Conservation (phyloP, 164 flowering plant species). For the Kalanchoe fedtschenkoi region DNA sequence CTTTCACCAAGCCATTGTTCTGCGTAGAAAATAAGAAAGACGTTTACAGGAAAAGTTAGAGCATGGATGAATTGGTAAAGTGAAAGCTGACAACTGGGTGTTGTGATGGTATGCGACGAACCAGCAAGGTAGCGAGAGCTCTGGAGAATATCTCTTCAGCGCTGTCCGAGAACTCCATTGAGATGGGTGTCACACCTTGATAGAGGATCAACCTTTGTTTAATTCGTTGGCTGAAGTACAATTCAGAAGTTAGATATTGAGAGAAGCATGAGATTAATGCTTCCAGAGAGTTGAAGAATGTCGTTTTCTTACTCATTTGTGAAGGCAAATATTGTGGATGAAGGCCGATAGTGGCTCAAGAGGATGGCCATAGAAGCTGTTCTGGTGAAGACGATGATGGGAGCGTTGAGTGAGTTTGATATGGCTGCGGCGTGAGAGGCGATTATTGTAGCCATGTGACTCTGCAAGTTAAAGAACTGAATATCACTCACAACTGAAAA, state of each 20-base stretch:
- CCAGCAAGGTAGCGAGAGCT: conserved; percentile 63
- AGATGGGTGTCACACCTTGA: conserved; percentile 81
- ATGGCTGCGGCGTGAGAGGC: conserved; percentile 86
- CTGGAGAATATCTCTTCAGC: conserved; percentile 87
- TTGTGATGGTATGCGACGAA: conserved; percentile 10
- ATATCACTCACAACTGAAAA: too few species aligned
- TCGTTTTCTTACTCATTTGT: conserved; percentile 66
- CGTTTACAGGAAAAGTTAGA: not conserved
- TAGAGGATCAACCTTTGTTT: conserved; percentile 77
- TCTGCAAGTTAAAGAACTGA: conserved; percentile 24
- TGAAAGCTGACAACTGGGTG: not conserved
- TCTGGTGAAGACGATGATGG: conserved; percentile 89
- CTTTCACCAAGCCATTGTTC: conserved; percentile 48
- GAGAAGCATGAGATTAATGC: not conserved
- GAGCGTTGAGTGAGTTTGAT: conserved; percentile 76
- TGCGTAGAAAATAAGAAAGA: conserved; percentile 15
- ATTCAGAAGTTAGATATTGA: not conserved
- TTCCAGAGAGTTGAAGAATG: not conserved
- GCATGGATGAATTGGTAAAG: not conserved
- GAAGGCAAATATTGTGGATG: conserved; percentile 82
- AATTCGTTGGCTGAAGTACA: conserved; percentile 52
- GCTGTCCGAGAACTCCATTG: conserved; percentile 81
- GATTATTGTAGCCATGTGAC: conserved; percentile 84
- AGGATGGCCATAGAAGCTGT: conserved; percentile 87
- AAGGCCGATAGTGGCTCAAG: conserved; percentile 80